Evolutionary conservation across 2,329 filamentous ascomycete species (phyloP).

Genomic region (Sphaceloma murrayae): DNA sequence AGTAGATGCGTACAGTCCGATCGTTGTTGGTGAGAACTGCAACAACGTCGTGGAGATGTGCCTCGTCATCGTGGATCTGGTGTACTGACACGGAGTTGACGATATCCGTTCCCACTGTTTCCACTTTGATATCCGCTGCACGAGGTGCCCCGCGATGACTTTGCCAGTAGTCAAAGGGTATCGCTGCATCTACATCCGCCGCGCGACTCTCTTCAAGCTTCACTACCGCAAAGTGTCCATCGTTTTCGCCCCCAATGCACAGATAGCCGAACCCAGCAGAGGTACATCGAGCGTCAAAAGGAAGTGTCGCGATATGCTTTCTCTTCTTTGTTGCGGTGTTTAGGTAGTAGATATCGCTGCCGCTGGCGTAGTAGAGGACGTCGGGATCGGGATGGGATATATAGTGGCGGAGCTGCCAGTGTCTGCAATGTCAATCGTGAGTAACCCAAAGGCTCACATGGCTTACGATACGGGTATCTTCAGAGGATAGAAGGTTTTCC

Average conservation of each 20-base stretch:
- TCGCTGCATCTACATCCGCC: constrained; percentile 46
- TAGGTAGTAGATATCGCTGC: constrained; percentile 48
- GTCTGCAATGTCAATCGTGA: constrained; percentile 40
- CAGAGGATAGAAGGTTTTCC: constrained; percentile 39
- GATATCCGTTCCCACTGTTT: constrained; percentile 53
- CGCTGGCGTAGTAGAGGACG: constrained; percentile 75
- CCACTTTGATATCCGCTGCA: constrained; percentile 45
- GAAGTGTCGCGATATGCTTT: constrained; percentile 61
- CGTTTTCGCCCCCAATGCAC: constrained; percentile 74
- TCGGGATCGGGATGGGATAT: constrained; percentile 71
- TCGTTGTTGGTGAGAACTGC: constrained; percentile 84
- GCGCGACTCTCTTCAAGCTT: constrained; percentile 42
- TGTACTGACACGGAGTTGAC: constrained; percentile 60
- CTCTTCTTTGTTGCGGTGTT: constrained; percentile 61
- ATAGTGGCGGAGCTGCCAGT: constrained; percentile 83
- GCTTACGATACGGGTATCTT: constrained; percentile 41
- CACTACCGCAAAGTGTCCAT: constrained; percentile 78
- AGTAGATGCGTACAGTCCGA: constrained; percentile 75
- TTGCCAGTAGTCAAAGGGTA: constrained; percentile 38
- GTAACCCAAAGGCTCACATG: constrained; percentile 24
- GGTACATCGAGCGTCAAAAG: constrained; percentile 67
- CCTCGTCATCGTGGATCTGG: constrained; percentile 45
- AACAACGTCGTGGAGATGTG: constrained; percentile 44
- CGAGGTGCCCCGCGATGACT: constrained; percentile 37
- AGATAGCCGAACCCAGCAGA: constrained; percentile 82